A percentile compares a stretch with the other conserved stretches of the same genome.
Conservation (phyloP, 1,139 yeast species). For the Lodderomyces margitis region DNA sequence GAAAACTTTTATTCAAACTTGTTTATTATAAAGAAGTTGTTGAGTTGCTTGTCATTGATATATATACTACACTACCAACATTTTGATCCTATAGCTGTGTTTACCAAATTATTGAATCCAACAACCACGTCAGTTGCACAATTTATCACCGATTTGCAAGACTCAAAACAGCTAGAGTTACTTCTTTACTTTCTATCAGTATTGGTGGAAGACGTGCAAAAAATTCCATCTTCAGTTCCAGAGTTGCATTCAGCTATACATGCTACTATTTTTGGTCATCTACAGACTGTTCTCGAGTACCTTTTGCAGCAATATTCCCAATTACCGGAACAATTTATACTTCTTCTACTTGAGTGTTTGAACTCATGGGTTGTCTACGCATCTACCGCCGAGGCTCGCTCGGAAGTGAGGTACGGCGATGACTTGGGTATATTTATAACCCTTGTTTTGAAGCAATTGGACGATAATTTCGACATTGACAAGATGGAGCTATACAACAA, state of each 20-base stretch:
- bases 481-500: slow-evolving; percentile 24
- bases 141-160: background rate
- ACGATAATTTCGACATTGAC: slow-evolving; percentile 13
- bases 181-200: slow-evolving; percentile 43
- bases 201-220: slow-evolving; percentile 54
- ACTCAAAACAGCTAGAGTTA: slow-evolving; percentile 12
- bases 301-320: slow-evolving; percentile 4
- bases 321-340: slow-evolving; percentile 7
- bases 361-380: slow-evolving; percentile 36
- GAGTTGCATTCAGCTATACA: slow-evolving; percentile 15
- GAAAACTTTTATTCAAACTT: slow-evolving; percentile 16
- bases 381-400: slow-evolving; percentile 33
- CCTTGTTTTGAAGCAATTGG: slow-evolving; percentile 24
- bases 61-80: slow-evolving; percentile 34
- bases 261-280: slow-evolving; percentile 11
- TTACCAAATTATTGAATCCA: background rate
- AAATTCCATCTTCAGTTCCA: slow-evolving; percentile 22
- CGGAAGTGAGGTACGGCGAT: slow-evolving; percentile 32
- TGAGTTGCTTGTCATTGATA: slow-evolving; percentile 55
- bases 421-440: slow-evolving; percentile 16
- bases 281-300: slow-evolving; percentile 9
- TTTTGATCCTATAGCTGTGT: slow-evolving; percentile 13
- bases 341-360: slow-evolving; percentile 29
- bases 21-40: slow-evolving; percentile 32
- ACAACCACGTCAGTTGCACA: background rate